These are phyloP conservation scores for Prunus campanulata DNA, from an alignment of 306 rosid genomes.

Conservation along the genomic window DNA sequence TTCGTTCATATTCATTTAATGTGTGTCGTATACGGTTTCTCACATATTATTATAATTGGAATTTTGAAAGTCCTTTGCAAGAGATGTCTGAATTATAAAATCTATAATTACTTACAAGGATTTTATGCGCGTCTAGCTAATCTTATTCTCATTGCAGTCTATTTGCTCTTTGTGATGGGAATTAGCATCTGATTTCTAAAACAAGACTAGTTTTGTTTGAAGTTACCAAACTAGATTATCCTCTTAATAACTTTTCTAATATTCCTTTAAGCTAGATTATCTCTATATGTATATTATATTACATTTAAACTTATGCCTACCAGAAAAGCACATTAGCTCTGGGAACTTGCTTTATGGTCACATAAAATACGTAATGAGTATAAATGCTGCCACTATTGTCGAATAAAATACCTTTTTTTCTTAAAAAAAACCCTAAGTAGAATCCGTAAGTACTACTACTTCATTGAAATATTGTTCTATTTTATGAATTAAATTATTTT, in stretches of 20 bases:
- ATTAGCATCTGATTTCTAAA: slow-evolving; percentile 18
- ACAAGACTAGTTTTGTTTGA: neutral
- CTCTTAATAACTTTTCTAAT: slow-evolving; percentile 15
- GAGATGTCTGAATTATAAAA: neutral
- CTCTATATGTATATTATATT: slow-evolving; percentile 2
- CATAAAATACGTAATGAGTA: neutral
- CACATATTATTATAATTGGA: neutral
- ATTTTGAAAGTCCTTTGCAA: neutral
- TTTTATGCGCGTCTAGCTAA: neutral
- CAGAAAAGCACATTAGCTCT: slow-evolving; percentile 1
- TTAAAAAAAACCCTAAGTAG: neutral
- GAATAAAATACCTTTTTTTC: neutral
- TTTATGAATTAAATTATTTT: slow-evolving; percentile 5
- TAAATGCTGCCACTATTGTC: neutral
- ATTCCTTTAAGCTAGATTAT: slow-evolving; percentile 23
- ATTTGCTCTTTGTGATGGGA: slow-evolving; percentile 22
- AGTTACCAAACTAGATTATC: slow-evolving; percentile 13
- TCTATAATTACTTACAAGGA: slow-evolving; percentile 1
- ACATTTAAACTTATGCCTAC: slow-evolving; percentile 13
- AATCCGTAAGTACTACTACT: neutral
- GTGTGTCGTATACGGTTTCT: slow-evolving; percentile 13
- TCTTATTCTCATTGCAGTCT: slow-evolving; percentile 9
- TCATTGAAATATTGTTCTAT: neutral
- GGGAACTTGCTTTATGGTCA: neutral
- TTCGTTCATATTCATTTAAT: slow-evolving; percentile 1